Percentiles rank a stretch among this genome's conserved stretches.
Conservation (phyloP, 306 rosid genomes). For the Bauhinia variegata region DNA sequence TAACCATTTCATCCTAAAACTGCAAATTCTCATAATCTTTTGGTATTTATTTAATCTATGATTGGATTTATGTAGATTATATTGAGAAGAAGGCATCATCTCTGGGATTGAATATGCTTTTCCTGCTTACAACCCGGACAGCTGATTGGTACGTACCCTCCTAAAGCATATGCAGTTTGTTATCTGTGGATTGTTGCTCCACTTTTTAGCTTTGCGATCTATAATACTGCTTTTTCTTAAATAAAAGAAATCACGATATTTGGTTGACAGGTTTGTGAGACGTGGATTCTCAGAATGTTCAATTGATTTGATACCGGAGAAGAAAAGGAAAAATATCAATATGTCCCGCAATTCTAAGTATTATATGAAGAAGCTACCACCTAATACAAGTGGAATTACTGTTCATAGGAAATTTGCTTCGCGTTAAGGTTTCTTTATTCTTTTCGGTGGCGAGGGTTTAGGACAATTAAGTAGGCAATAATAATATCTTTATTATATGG, state of each 20-base stretch:
- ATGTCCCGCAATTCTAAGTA: slow-evolving; percentile 93
- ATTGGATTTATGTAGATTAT: slow-evolving; percentile 66
- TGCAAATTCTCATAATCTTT: slow-evolving; percentile 13
- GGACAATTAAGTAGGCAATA: no score
- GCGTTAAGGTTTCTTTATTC: slow-evolving; percentile 23
- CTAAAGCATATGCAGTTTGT: not conserved
- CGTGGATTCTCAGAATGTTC: slow-evolving; percentile 96
- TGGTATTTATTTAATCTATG: slow-evolving; percentile 13
- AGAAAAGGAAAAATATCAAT: slow-evolving; percentile 65
- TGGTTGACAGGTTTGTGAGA: slow-evolving; percentile 83
- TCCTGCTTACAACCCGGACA: slow-evolving; percentile 86
- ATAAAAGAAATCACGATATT: slow-evolving; percentile 1
- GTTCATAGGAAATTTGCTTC: slow-evolving; percentile 46
- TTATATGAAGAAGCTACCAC: slow-evolving; percentile 79
- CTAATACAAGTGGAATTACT: slow-evolving; percentile 70
- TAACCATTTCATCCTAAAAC: not conserved
- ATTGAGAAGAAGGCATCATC: slow-evolving; percentile 84
- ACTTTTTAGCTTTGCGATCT: slow-evolving; percentile 8
- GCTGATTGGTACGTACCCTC: slow-evolving; percentile 80
- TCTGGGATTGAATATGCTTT: slow-evolving; percentile 78
- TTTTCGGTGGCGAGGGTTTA: not conserved
- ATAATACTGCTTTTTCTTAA: slow-evolving; percentile 26
- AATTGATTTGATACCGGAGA: slow-evolving; percentile 74
- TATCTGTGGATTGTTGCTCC: not conserved
- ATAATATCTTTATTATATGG: no score